These are phyloP conservation scores for Penicillium occitanis DNA, from an alignment of 2,329 filamentous ascomycete species.

Conservation along the genomic window DNA sequence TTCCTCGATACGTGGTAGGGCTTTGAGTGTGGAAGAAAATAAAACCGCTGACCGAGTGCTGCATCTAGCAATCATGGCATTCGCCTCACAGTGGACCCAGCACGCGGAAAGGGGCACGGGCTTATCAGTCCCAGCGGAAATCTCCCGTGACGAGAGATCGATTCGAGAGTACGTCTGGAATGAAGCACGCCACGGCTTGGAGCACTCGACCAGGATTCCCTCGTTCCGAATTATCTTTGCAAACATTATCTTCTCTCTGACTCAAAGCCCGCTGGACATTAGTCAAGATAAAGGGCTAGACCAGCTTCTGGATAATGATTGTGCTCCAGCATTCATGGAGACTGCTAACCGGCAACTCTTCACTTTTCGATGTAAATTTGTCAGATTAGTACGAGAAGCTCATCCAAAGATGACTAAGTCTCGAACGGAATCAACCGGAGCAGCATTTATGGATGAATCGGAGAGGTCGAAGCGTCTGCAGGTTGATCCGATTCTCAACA, in stretches of 20 bases:
- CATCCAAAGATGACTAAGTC: neutral
- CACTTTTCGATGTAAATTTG: slow-evolving; percentile 28
- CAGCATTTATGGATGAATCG: slow-evolving; percentile 7
- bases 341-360: slow-evolving; percentile 44
- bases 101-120: slow-evolving; percentile 23
- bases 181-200: slow-evolving; percentile 42
- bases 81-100: slow-evolving; percentile 45
- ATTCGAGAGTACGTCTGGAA: slow-evolving; percentile 46
- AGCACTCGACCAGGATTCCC: slow-evolving; percentile 41
- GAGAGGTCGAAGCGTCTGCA: slow-evolving; percentile 11
- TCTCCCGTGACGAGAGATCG: slow-evolving; percentile 34
- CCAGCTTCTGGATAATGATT: slow-evolving; percentile 28
- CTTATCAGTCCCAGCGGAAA: slow-evolving; percentile 22
- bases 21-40: slow-evolving; percentile 40
- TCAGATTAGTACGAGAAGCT: slow-evolving; percentile 23
- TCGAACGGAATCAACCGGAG: slow-evolving; percentile 3
- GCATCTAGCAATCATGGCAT: slow-evolving; percentile 46
- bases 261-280: slow-evolving; percentile 40
- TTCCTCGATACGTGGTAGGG: slow-evolving; percentile 37
- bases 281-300: slow-evolving; percentile 20
- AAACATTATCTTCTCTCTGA: slow-evolving; percentile 49
- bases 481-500: slow-evolving; percentile 27
- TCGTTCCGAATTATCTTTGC: slow-evolving; percentile 49
- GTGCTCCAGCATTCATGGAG: slow-evolving; percentile 41
- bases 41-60: slow-evolving; percentile 41